A percentile compares a stretch with the other conserved stretches of the same genome.
Evolutionary conservation across 2,329 filamentous ascomycete species (phyloP).

Genomic region (Aureobasidium subglaciale): DNA sequence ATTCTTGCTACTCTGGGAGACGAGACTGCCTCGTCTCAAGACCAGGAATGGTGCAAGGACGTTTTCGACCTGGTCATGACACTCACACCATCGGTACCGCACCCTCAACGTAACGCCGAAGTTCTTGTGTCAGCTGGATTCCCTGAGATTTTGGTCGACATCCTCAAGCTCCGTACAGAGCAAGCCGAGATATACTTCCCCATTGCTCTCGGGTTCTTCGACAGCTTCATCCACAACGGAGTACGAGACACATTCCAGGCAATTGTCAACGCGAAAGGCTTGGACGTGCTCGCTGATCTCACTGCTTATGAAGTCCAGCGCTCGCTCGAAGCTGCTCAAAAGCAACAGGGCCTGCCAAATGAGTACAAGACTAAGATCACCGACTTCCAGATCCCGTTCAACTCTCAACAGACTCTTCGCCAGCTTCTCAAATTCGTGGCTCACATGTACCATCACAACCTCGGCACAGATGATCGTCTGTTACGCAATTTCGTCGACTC

Average conservation of each 20-base stretch:
- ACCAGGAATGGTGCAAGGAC: constrained; percentile 84
- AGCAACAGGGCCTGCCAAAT: constrained; percentile 63
- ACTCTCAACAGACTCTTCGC: constrained; percentile 86
- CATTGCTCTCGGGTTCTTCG: constrained; percentile 78
- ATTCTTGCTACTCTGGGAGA: constrained; percentile 73
- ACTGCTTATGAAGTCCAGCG: constrained; percentile 70
- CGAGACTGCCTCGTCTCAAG: constrained; percentile 53
- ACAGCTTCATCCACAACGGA: constrained; percentile 71
- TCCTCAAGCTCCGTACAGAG: constrained; percentile 72
- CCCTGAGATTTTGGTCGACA: constrained; percentile 82
- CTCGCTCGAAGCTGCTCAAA: constrained; percentile 58
- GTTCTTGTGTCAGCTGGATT: constrained; percentile 85
- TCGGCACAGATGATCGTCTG: constrained; percentile 77
- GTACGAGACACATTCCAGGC: constrained; percentile 78
- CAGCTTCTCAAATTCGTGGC: constrained; percentile 95
- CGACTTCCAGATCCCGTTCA: constrained; percentile 89
- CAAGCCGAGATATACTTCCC: constrained; percentile 79
- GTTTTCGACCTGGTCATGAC: constrained; percentile 82
- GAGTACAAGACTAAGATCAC: constrained; percentile 72
- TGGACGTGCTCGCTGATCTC: constrained; percentile 85
- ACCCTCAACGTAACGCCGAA: constrained; percentile 58
- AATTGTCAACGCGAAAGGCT: constrained; percentile 72
- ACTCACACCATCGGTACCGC: constrained; percentile 54
- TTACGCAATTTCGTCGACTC: constrained; percentile 93
- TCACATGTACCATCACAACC: constrained; percentile 79